Evolutionary conservation across 768 basidiomycete species (phyloP).

Genomic region (Russula lepida): DNA sequence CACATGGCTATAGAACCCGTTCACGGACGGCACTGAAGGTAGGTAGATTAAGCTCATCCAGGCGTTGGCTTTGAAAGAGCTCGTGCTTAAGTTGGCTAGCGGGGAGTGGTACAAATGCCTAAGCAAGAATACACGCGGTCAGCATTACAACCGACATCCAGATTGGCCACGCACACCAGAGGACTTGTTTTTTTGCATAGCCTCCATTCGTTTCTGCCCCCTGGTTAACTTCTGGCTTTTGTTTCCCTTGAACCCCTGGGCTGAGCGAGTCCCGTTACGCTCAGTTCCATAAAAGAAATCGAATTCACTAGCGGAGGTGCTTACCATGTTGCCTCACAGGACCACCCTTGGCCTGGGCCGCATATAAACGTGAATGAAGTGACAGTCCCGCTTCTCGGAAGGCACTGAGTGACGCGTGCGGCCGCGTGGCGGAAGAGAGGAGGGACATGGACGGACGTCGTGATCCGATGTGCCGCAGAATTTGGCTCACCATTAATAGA

Average conservation of each 20-base stretch:
- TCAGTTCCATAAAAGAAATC: neutral
- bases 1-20: neutral
- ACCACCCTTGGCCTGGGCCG: conserved; percentile 11
- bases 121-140: neutral
- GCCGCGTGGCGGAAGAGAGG: neutral
- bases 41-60: conserved; percentile 33
- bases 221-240: conserved; percentile 2
- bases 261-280: neutral
- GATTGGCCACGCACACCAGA: conserved; percentile 12
- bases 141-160: neutral
- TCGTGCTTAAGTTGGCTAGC: conserved; percentile 32
- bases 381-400: neutral
- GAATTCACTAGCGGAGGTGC: neutral
- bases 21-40: conserved; percentile 37
- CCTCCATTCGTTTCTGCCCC: conserved; percentile 2
- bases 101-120: conserved; percentile 41
- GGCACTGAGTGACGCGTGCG: neutral
- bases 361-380: conserved; percentile 4
- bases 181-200: conserved; percentile 6
- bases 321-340: conserved; percentile 8
- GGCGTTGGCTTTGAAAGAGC: conserved; percentile 34
- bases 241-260: conserved; percentile 16
- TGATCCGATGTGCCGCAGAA: neutral
- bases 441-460: neutral
- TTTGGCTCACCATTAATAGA: neutral